These are phyloP conservation scores for Xylariaceae sp. DNA, from an alignment of 2,329 filamentous ascomycete genomes.

Conservation along the genomic window DNA sequence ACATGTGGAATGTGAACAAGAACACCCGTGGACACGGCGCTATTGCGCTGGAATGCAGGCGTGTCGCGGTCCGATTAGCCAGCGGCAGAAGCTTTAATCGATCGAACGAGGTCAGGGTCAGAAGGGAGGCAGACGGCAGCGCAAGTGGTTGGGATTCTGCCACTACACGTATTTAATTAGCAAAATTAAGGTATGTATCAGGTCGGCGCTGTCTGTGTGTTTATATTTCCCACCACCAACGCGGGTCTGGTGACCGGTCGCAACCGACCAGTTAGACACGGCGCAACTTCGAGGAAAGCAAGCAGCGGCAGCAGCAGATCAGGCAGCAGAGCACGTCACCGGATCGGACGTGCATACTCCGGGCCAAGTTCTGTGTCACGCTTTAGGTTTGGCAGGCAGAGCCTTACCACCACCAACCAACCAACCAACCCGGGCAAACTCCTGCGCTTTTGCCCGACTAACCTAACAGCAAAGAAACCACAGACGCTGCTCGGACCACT, in stretches of 20 bases:
- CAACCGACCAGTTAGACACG: slow-evolving; percentile 2
- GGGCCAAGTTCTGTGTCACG: slow-evolving; percentile 25
- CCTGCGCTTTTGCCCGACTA: no score
- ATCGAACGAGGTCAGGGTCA: slow-evolving; percentile 7
- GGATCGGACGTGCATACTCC: slow-evolving; percentile 10
- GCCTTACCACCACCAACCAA: no score
- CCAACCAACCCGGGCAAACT: no score
- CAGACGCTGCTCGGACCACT: no score
- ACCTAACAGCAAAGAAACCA: no score
- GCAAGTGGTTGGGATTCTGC: slow-evolving; percentile 4
- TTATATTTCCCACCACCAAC: not conserved
- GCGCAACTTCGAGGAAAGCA: no score
- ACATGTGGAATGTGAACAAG: no score
- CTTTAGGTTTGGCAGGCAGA: no score
- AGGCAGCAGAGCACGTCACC: slow-evolving; percentile 19
- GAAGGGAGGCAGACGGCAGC: not conserved
- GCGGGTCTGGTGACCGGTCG: slow-evolving; percentile 13
- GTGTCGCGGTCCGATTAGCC: slow-evolving; percentile 31
- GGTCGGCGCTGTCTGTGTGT: no score
- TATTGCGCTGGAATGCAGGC: slow-evolving; percentile 12
- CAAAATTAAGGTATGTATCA: no score
- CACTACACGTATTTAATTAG: no score
- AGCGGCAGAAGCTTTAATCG: slow-evolving; percentile 17
- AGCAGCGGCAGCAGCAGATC: slow-evolving; percentile 11
- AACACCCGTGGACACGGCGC: no score